Evolutionary conservation across 768 basidiomycete genomes (phyloP).

Genomic region (Mrakia gelida): DNA sequence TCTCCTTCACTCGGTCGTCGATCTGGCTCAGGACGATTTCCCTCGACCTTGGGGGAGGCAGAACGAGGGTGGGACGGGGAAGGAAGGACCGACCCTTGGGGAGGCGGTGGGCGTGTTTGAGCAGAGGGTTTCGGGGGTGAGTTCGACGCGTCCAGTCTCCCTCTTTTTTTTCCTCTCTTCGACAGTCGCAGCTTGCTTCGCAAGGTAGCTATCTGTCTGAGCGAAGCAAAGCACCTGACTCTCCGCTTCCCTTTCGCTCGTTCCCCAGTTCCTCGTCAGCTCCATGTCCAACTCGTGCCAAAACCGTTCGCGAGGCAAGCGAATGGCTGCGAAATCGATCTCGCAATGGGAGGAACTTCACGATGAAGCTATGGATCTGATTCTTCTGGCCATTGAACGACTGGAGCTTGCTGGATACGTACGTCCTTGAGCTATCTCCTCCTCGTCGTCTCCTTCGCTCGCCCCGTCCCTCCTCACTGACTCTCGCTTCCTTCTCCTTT

Average conservation of each 20-base stretch:
- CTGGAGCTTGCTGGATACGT: slow-evolving; percentile 16
- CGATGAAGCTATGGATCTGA: slow-evolving; percentile 19
- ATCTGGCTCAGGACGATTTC: slow-evolving; percentile 11
- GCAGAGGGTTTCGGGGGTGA: slow-evolving; percentile 27
- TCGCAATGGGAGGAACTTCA: slow-evolving; percentile 31
- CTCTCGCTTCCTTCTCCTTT: background rate
- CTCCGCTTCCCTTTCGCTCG: background rate
- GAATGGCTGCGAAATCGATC: slow-evolving; percentile 22
- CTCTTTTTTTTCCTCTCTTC: background rate
- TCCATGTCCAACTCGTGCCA: slow-evolving; percentile 22
- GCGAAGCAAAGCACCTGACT: background rate
- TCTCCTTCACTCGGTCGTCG: slow-evolving; percentile 12
- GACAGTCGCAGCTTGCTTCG: no score
- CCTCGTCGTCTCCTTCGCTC: background rate
- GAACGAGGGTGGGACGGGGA: background rate
- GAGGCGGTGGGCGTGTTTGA: slow-evolving; percentile 27
- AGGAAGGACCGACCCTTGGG: slow-evolving; percentile 14
- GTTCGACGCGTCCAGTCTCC: background rate
- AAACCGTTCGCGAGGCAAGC: slow-evolving; percentile 28
- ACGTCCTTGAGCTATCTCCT: background rate
- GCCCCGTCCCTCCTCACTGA: background rate
- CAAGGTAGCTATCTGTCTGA: background rate
- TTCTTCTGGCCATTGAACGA: slow-evolving; percentile 9
- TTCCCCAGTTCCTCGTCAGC: slow-evolving; percentile 25
- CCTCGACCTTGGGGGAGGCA: slow-evolving; percentile 16